phyloP scores from a whole-genome alignment of 192 early-diverging fungal genomes.

The Coemansia sp. region DNA sequence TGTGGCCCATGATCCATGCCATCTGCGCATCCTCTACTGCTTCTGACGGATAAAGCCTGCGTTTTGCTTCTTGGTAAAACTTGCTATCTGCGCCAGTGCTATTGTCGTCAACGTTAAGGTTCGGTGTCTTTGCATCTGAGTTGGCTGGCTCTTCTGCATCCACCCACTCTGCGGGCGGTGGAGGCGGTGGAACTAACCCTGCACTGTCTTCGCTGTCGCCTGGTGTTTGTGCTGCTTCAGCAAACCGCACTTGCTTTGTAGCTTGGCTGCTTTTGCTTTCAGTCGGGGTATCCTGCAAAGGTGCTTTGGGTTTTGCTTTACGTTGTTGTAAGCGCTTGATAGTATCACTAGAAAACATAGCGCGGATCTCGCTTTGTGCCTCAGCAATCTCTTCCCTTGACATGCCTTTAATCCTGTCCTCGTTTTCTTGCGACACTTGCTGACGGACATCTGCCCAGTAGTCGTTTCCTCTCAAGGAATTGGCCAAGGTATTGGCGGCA shows the following conservation, averaged over 20 bases:
- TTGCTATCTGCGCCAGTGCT: conserved; percentile 26
- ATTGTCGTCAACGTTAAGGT: conserved; percentile 35
- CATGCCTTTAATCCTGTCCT: conserved; percentile 70
- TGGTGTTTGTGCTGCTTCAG: conserved; percentile 9
- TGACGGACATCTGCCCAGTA: conserved; percentile 19
- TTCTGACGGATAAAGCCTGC: conserved; percentile 37
- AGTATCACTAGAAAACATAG: conserved; percentile 60
- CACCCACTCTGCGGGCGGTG: conserved; percentile 46
- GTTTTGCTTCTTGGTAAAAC: conserved; percentile 39
- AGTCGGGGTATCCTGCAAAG: background rate
- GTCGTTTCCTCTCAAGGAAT: background rate
- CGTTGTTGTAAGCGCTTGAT: conserved; percentile 61
- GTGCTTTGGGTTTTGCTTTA: conserved; percentile 2
- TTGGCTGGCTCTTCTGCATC: background rate
- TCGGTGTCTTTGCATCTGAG: background rate
- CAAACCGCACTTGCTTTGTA: conserved; percentile 31
- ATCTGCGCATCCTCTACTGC: conserved; percentile 53
- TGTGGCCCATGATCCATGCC: conserved; percentile 52
- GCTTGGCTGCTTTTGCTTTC: background rate
- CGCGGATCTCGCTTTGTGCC: conserved; percentile 65
- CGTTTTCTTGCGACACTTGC: conserved; percentile 43
- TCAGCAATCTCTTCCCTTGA: conserved; percentile 65
- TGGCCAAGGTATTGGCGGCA: background rate
- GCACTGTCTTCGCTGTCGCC: conserved; percentile 9
- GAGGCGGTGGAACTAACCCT: conserved; percentile 17